Evolutionary conservation across 2,329 filamentous ascomycete species (phyloP), one percentile per base, ranked within the genome.

Genomic region (Grosmannia clavigera): DNA sequence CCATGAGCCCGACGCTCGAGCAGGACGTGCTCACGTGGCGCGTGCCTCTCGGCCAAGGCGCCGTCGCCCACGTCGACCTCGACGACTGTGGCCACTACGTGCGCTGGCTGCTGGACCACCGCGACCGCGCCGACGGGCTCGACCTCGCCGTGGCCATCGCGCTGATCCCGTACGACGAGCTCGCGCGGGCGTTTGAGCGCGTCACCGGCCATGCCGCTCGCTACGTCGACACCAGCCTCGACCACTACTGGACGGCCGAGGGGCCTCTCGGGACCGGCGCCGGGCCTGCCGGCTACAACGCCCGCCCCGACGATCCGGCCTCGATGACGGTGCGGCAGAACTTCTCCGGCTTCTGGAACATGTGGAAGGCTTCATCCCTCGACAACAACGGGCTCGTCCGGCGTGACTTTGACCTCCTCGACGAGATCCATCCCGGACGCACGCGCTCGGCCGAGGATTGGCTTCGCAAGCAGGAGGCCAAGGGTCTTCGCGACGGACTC

Each of bases 381-480:
- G 70, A 69, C 0, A 76, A 77, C 58, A 66, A 67, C 33, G 75
- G 74, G 0, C 63, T 80, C 5, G 64, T 79, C 1, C 66, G 67
- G 61, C 71, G 78, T 57, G 74, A 82, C 64, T 80, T 79, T 64
- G 68, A 64, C 16, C 62, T 81, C 22, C 66, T 82, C 51, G 79
- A 81, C 65, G 72, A 77, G 67, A 81, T 82, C 56, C 72, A 77
- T 65, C 79, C 79, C 0, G 65, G 65, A 1, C 70, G 79, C n/a
- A 75, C 79, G 60, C 73, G 67, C 65, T 76, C 68, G 40, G 76
- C 72, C 0, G 76, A 79, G 65, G 74, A 81, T 62, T 82, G 75
- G 71, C 76, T 81, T 55, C 62, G 67, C 38, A 3, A 65, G 63
- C 9, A 76, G 64, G 70, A 76, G 38, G 65, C 73, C 14, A 19